These are phyloP conservation scores for Podospora anserina DNA, from an alignment of 495 filamentous ascomycete species.

Conservation along the genomic window DNA sequence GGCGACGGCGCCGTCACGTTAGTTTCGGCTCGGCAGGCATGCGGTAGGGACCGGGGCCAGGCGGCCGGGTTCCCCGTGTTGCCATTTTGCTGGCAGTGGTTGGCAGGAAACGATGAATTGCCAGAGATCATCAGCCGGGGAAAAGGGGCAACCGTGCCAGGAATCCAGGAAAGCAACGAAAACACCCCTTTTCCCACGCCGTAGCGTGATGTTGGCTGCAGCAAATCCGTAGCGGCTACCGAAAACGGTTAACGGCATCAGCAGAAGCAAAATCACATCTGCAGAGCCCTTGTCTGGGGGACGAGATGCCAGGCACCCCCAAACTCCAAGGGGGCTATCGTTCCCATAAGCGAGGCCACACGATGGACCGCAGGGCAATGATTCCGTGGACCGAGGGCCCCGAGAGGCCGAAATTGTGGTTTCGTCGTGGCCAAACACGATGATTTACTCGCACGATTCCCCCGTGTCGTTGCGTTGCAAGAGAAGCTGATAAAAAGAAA, in stretches of 20 bases:
- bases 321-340: not conserved
- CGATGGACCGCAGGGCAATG: not conserved
- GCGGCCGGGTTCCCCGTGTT: not conserved
- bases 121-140: not conserved
- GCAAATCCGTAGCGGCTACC: not conserved
- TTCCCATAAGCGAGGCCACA: not conserved
- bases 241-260: not conserved
- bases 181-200: not conserved
- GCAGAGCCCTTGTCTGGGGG: not conserved
- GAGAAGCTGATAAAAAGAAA: not conserved
- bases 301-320: not conserved
- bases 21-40: not conserved
- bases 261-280: not conserved
- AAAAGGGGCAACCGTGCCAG: not conserved
- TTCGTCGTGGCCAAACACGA: not conserved
- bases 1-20: not conserved
- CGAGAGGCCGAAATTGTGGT: not conserved
- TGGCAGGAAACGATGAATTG: not conserved
- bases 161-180: not conserved
- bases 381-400: not conserved
- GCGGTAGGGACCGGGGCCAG: not conserved
- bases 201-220: not conserved
- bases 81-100: not conserved
- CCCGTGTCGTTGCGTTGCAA: conserved; percentile 2
- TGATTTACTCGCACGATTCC: not conserved